Percentiles rank a stretch among this genome's conserved stretches.
Evolutionary conservation across 345 rosid species (phyloP).

Genomic region (Abelmoschus esculentus): DNA sequence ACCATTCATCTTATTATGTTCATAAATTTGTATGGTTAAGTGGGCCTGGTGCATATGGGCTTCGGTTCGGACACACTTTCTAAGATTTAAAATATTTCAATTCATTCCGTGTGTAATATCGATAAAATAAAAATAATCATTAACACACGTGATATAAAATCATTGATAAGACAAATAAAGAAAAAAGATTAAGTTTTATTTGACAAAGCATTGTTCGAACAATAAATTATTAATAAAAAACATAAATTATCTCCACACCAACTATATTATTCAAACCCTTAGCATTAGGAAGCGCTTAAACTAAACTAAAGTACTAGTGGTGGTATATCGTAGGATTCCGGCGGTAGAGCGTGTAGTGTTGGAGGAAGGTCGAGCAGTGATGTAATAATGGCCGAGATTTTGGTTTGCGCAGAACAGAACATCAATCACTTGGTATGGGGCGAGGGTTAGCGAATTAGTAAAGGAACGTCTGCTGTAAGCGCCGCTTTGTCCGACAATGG

Average conservation of each 20-base stretch:
- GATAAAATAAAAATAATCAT: too few species aligned
- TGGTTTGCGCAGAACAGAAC: slow-evolving; percentile 19
- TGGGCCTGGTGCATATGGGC: slow-evolving; percentile 1
- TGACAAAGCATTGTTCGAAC: neutral
- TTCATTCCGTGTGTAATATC: too few species aligned
- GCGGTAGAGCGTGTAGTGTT: neutral
- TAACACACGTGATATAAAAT: too few species aligned
- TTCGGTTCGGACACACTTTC: too few species aligned
- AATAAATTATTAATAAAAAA: neutral
- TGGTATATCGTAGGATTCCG: neutral
- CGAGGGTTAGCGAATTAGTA: slow-evolving; percentile 4
- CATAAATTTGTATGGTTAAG: slow-evolving; percentile 20
- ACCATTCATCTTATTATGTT: slow-evolving; percentile 9
- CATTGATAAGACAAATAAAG: too few species aligned
- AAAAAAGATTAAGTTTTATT: too few species aligned
- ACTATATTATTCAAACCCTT: too few species aligned
- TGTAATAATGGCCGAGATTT: slow-evolving; percentile 25
- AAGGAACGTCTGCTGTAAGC: slow-evolving; percentile 7
- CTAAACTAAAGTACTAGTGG: neutral
- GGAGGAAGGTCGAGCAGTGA: slow-evolving; percentile 10
- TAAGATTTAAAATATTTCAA: too few species aligned
- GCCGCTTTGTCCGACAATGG: neutral
- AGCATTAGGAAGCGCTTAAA: too few species aligned
- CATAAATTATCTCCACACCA: too few species aligned
- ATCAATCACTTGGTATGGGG: slow-evolving; percentile 21